Evolutionary conservation across 305 asterid species (phyloP).

Genomic region (Fraxinus greggii): DNA sequence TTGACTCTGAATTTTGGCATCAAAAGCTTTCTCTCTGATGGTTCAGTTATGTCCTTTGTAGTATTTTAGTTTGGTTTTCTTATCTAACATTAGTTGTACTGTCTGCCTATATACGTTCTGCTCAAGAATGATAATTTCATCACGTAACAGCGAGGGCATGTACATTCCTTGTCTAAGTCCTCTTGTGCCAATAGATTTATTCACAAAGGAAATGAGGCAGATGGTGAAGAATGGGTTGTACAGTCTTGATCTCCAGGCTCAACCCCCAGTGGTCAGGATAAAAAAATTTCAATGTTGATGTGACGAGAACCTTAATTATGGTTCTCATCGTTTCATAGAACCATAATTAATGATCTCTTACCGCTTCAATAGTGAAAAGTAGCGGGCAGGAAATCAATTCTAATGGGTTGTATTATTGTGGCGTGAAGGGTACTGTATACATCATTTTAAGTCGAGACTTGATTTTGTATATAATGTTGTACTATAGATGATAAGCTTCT

Average conservation of each 20-base stretch:
- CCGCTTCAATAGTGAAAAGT: neutral
- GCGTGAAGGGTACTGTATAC: neutral
- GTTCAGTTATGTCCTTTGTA: neutral
- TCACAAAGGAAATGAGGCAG: neutral
- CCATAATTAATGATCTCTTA: neutral
- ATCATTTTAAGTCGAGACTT: neutral
- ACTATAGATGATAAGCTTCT: neutral
- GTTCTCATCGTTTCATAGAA: neutral
- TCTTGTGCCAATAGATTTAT: neutral
- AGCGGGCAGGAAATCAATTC: neutral
- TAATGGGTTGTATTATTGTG: neutral
- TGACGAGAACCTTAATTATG: neutral
- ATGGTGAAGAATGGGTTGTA: neutral
- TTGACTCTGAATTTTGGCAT: conserved; percentile 22
- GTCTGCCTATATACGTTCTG: neutral
- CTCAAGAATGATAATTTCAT: neutral
- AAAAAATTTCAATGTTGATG: neutral
- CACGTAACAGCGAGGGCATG: neutral
- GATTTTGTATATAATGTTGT: neutral
- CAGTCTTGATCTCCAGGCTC: neutral
- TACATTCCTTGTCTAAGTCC: neutral
- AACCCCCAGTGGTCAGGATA: neutral
- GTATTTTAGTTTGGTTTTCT: conserved; percentile 1
- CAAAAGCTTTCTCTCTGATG: conserved; percentile 7
- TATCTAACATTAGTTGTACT: neutral